These are phyloP conservation scores for Lathyrus aphaca DNA, from an alignment of 306 rosid species.

Conservation along the genomic window DNA sequence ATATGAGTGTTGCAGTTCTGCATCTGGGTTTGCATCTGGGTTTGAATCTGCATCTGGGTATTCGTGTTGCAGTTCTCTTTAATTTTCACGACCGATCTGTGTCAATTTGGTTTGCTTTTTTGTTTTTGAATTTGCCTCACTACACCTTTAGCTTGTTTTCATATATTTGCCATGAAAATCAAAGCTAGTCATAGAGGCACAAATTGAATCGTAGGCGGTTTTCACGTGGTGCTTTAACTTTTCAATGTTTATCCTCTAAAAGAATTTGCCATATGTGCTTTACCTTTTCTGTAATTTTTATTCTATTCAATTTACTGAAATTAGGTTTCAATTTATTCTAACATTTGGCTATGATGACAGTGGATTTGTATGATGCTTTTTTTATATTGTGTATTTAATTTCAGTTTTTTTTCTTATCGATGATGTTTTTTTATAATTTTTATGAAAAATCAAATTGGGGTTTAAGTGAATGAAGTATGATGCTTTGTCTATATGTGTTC, in stretches of 20 bases:
- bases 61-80: slow-evolving; percentile 50
- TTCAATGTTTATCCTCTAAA: slow-evolving; percentile 81
- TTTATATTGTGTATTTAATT: no score
- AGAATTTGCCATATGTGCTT: slow-evolving; percentile 51
- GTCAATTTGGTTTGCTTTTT: neutral
- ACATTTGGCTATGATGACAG: slow-evolving; percentile 60
- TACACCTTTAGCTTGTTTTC: slow-evolving; percentile 89
- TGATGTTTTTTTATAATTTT: slow-evolving; percentile 24
- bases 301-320: no score
- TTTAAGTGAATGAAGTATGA: no score
- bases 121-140: slow-evolving; percentile 56
- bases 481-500: no score
- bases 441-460: no score
- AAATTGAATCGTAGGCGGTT: slow-evolving; percentile 48
- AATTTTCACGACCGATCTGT: slow-evolving; percentile 36
- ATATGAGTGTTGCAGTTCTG: no score
- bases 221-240: slow-evolving; percentile 72
- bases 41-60: no score
- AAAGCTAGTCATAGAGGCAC: slow-evolving; percentile 77
- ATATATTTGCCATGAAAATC: slow-evolving; percentile 28
- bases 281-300: neutral
- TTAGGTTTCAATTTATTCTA: no score
- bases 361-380: slow-evolving; percentile 45
- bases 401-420: neutral
- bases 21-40: no score